phyloP scores from a whole-genome alignment of 768 basidiomycete genomes.

The Termitomyces bulborhizus region DNA sequence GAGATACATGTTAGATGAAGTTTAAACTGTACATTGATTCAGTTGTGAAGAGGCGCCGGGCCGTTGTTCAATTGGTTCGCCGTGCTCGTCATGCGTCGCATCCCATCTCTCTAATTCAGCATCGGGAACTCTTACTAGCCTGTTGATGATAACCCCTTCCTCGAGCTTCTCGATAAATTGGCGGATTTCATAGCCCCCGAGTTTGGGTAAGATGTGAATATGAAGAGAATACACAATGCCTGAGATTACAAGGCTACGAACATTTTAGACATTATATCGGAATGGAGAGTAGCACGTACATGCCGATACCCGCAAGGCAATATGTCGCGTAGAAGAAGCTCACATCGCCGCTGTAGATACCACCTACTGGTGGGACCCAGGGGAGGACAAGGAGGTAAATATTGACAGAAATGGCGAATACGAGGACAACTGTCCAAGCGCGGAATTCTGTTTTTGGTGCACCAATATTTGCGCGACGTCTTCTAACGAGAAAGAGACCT shows the following conservation, averaged over 20 bases:
- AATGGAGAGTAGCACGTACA: conserved; percentile 18
- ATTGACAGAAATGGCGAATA: conserved; percentile 30
- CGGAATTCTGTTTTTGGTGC: conserved; percentile 27
- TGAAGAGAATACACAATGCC: conserved; percentile 25
- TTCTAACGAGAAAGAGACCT: conserved; percentile 30
- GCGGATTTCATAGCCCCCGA: conserved; percentile 37
- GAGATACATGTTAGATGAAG: neutral
- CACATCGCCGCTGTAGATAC: conserved; percentile 32
- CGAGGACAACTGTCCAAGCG: conserved; percentile 30
- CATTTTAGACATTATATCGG: neutral
- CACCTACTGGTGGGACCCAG: conserved; percentile 34
- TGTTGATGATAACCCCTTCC: conserved; percentile 25
- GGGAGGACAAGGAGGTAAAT: conserved; percentile 33
- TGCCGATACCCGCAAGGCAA: conserved; percentile 30
- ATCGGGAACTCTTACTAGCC: conserved; percentile 25
- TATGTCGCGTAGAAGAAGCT: conserved; percentile 38
- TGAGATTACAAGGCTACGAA: conserved; percentile 22
- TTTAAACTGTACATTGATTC: neutral
- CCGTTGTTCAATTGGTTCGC: conserved; percentile 17
- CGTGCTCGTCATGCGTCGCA: conserved; percentile 27
- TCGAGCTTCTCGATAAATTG: conserved; percentile 37
- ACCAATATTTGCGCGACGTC: conserved; percentile 23
- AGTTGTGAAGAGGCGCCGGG: neutral
- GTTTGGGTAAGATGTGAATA: conserved; percentile 35
- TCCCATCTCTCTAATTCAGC: conserved; percentile 27